Base-by-base conservation (phyloP, 1,139 yeast species). In the Taiozyma sp. region DNA sequence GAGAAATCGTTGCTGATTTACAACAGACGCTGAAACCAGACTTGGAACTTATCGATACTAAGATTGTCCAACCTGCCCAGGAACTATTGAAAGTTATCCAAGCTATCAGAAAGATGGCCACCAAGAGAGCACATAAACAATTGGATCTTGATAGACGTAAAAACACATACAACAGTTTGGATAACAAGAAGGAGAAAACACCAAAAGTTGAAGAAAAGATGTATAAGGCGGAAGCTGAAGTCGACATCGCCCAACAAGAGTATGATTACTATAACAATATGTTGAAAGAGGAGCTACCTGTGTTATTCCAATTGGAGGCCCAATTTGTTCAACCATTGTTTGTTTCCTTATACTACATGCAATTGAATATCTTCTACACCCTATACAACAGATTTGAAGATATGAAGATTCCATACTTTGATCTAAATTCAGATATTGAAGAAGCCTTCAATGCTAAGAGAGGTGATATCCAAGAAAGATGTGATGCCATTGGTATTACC, bases 271-370 rank as follows among this genome's bases (percentile, higher is more conserved):
- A 87, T 73, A 93, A 95, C 70, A 96, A 93, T 54, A 81, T 93
- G 89, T 77, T 95, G 71, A 93, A 92, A 73, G 81, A 77, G 41
- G 98, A 93, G 68, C 76, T 93, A 57, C 99, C 99, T 22, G 73
- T 86, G 48, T 75, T 93, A 66, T 93, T 93, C 70, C 83, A 81
- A 62, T 77, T 93, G 71, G 97, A 93, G 71, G 87, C 91, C 10
- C 96, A 91, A 62, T 90, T 93, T 67, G 92, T 93, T 66, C 84
- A 83, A 65, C 99, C 99, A 13, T 75, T 93, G 64, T 95, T 93
- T 72, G 96, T 92, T 61, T 85, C 95, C 54, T 85, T 93, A 70
- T 93, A 93, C 73, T 93, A 84, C 76, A 93, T 95, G 98, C 99
- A 93, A 73, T 80, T 93, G 73, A 93, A 93, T 74, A 90, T 93